Evolutionary conservation across 1,139 yeast species (phyloP).

Genomic region (Diutina scorzettiae): DNA sequence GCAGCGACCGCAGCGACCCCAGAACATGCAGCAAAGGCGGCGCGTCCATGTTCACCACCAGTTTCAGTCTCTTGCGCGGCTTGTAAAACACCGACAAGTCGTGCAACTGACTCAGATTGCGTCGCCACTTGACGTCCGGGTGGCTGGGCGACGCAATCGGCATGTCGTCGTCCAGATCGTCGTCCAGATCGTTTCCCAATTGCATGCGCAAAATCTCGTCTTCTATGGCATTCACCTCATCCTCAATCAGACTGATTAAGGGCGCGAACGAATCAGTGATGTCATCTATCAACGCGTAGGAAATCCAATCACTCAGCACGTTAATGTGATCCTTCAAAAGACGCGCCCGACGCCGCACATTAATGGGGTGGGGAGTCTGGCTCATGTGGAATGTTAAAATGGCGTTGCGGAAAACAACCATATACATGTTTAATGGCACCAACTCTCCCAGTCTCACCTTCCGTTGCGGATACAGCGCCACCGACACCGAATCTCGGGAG

Average conservation of each 20-base stretch:
- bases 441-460: conserved; percentile 59
- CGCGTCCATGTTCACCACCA: conserved; percentile 22
- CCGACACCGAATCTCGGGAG: not conserved
- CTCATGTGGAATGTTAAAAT: conserved; percentile 89
- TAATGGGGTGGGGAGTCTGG: conserved; percentile 92
- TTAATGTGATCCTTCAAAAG: conserved; percentile 77
- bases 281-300: conserved; percentile 92
- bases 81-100: conserved; percentile 13
- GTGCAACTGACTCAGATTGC: conserved; percentile 4
- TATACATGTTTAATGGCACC: conserved; percentile 85
- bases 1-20: conserved; percentile 1
- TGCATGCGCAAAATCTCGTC: conserved; percentile 85
- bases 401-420: conserved; percentile 82
- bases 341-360: conserved; percentile 87
- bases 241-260: conserved; percentile 85
- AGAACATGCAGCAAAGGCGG: conserved; percentile 7
- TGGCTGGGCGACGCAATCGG: conserved; percentile 8
- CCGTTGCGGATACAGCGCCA: not conserved
- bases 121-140: not conserved
- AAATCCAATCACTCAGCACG: conserved; percentile 92
- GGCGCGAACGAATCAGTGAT: conserved; percentile 97
- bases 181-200: conserved; percentile 39
- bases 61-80: conserved; percentile 26
- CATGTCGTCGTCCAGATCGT: conserved; percentile 24
- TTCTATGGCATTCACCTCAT: conserved; percentile 84